phyloP scores from a whole-genome alignment of 202 grass and related monocot species.

The Panicum virgatum region DNA sequence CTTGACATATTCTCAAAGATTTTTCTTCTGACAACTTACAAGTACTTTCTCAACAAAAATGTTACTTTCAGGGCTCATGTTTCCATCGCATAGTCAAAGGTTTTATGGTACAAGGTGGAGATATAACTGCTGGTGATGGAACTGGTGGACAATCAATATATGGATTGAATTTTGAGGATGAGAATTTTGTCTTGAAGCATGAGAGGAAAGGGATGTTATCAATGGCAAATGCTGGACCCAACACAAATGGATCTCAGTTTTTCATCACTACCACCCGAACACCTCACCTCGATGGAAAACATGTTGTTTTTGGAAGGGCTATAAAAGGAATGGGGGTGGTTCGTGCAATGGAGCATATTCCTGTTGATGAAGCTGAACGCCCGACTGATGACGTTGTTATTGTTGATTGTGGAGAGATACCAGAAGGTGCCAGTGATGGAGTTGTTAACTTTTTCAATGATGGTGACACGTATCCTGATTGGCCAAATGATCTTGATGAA shows the following conservation, averaged over 20 bases:
- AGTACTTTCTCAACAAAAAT: slow-evolving; percentile 5
- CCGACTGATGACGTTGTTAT: slow-evolving; percentile 64
- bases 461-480: slow-evolving; percentile 88
- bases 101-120: slow-evolving; percentile 97
- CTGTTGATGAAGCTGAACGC: slow-evolving; percentile 61
- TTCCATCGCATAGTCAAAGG: slow-evolving; percentile 93
- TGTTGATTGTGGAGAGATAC: slow-evolving; percentile 80
- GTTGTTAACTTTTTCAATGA: slow-evolving; percentile 83
- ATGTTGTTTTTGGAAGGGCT: slow-evolving; percentile 90
- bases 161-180: slow-evolving; percentile 84
- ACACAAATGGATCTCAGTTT: slow-evolving; percentile 94
- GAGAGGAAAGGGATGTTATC: slow-evolving; percentile 95
- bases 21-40: slow-evolving; percentile 2
- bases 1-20: not conserved
- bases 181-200: slow-evolving; percentile 86
- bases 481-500: slow-evolving; percentile 87
- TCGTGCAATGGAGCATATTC: slow-evolving; percentile 72
- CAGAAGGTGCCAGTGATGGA: slow-evolving; percentile 72
- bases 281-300: slow-evolving; percentile 85
- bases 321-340: slow-evolving; percentile 90
- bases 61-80: slow-evolving; percentile 58
- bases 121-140: slow-evolving; percentile 89
- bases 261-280: slow-evolving; percentile 91
- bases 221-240: slow-evolving; percentile 83
- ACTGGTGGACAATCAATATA: slow-evolving; percentile 94